Evolutionary conservation across 441 rosid species (phyloP).

Genomic region (Croton laevigatus): DNA sequence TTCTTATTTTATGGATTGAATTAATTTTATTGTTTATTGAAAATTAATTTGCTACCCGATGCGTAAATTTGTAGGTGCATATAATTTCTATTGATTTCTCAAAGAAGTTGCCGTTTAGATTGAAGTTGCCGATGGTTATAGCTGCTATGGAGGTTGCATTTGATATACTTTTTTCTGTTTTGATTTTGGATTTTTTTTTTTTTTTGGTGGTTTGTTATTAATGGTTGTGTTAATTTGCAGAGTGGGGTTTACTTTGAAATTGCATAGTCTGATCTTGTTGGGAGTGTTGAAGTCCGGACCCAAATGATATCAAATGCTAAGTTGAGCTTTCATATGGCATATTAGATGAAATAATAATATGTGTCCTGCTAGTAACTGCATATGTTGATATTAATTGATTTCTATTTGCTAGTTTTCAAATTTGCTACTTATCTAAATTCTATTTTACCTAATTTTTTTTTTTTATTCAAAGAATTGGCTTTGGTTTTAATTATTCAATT

Average conservation of each 20-base stretch:
- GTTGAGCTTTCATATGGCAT: constrained; percentile 37
- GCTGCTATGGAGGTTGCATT: constrained; percentile 66
- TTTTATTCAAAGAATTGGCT: background rate
- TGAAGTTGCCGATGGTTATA: constrained; percentile 60
- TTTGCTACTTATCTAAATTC: background rate
- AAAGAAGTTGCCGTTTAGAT: constrained; percentile 59
- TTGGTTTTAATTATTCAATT: background rate
- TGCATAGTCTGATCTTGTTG: constrained; percentile 60
- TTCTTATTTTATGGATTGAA: background rate
- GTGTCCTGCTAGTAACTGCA: background rate
- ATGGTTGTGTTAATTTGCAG: constrained; percentile 33
- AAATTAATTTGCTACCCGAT: background rate
- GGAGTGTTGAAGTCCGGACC: constrained; percentile 62
- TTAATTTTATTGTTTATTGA: background rate
- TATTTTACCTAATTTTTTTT: background rate
- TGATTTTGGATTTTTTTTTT: background rate
- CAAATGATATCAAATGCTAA: constrained; percentile 72
- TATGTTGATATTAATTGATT: background rate
- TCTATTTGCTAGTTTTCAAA: background rate
- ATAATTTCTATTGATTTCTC: constrained; percentile 70
- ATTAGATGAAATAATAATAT: background rate
- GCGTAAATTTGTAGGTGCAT: constrained; percentile 51
- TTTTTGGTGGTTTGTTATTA: background rate
- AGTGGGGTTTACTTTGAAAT: constrained; percentile 84
- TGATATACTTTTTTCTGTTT: constrained; percentile 1